Evolutionary conservation across 768 basidiomycete species (phyloP).

Genomic region (Coprinopsis cinerea): DNA sequence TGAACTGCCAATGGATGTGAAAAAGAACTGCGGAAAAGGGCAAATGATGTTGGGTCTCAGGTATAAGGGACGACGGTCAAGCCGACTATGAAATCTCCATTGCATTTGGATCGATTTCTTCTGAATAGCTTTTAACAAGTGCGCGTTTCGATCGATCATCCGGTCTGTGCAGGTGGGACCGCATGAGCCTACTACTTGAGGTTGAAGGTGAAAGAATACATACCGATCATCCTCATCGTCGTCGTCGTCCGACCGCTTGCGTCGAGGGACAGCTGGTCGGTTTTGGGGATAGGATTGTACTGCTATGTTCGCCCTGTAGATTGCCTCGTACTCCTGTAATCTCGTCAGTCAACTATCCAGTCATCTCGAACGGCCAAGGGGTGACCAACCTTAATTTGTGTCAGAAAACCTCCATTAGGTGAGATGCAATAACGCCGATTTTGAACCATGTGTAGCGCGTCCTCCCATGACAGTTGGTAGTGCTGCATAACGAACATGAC

Average conservation of each 20-base stretch:
- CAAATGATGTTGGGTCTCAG: background rate
- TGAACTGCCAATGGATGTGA: too few relatives aligned
- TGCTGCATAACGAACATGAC: conserved; percentile 93
- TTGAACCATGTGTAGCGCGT: conserved; percentile 83
- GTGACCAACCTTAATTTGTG: conserved; percentile 73
- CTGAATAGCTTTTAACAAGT: conserved; percentile 29
- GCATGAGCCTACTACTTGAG: conserved; percentile 3
- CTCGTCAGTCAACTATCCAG: background rate
- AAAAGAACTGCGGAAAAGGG: background rate
- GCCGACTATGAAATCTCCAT: conserved; percentile 37
- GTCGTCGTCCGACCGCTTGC: conserved; percentile 74
- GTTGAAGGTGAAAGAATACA: conserved; percentile 1
- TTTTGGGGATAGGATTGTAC: conserved; percentile 52
- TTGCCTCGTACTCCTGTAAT: conserved; percentile 84
- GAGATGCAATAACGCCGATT: conserved; percentile 92
- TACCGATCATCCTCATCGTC: conserved; percentile 45
- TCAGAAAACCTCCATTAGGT: conserved; percentile 86
- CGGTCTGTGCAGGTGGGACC: conserved; percentile 22
- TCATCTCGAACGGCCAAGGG: background rate
- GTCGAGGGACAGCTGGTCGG: conserved; percentile 41
- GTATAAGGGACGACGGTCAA: background rate
- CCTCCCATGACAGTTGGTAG: conserved; percentile 78
- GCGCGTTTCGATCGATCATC: conserved; percentile 47
- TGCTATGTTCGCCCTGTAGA: conserved; percentile 74
- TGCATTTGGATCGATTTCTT: conserved; percentile 36